These are phyloP conservation scores for Calocybe cyanea DNA, from an alignment of 768 basidiomycete genomes.

Conservation along the genomic window DNA sequence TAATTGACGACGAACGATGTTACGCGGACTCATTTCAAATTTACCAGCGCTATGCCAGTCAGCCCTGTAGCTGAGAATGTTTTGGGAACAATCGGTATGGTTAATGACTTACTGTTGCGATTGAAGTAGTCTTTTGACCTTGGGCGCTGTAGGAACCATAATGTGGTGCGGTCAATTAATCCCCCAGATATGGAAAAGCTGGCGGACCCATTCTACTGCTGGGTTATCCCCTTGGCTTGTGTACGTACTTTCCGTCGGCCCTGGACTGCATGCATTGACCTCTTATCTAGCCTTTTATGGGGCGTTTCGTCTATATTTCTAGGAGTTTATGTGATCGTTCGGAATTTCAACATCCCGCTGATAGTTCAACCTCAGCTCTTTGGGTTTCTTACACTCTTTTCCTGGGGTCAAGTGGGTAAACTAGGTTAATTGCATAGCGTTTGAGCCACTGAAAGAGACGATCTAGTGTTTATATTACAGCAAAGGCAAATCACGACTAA, in stretches of 20 bases:
- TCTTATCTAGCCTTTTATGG: constrained; percentile 54
- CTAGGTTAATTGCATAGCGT: too few species aligned
- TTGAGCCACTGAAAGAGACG: neutral
- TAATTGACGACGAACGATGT: too few species aligned
- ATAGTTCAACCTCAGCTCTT: constrained; percentile 68
- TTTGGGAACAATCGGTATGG: constrained; percentile 62
- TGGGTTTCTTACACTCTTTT: constrained; percentile 52
- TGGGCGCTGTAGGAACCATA: constrained; percentile 43
- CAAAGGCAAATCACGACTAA: constrained; percentile 31
- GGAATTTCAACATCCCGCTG: constrained; percentile 67
- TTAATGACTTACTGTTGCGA: neutral
- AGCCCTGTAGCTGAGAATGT: constrained; percentile 62
- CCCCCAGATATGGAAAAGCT: constrained; percentile 74
- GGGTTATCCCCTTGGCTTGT: constrained; percentile 69
- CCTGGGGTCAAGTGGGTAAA: constrained; percentile 58
- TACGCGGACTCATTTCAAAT: too few species aligned
- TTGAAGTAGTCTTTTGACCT: neutral
- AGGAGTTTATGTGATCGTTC: constrained; percentile 65
- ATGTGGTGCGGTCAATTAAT: constrained; percentile 66
- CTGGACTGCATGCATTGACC: too few species aligned
- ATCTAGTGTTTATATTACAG: constrained; percentile 68
- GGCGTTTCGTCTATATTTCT: constrained; percentile 54
- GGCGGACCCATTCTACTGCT: constrained; percentile 58
- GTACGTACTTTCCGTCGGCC: constrained; percentile 30
- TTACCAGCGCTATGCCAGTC: constrained; percentile 42